These are phyloP conservation scores for Sporothrix dimorphospora DNA, from an alignment of 2,329 filamentous ascomycete genomes.

Conservation along the genomic window DNA sequence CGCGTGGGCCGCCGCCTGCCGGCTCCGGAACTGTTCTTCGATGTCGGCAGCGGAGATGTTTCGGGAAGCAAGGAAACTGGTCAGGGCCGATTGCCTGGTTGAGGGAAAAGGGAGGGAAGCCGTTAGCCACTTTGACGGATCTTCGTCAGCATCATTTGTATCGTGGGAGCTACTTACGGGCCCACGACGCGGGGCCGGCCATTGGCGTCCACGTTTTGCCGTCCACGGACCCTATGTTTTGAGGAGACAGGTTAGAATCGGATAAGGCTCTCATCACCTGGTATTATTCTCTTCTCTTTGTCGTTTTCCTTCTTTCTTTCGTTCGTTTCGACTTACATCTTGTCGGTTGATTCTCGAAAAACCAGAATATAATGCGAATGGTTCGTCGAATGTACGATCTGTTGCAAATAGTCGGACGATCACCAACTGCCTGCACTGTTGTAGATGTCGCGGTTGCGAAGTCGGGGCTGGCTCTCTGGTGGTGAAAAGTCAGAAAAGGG, in stretches of 20 bases:
- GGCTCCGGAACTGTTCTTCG: slow-evolving; percentile 52
- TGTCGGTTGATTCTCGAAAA: background rate
- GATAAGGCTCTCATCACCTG: no score
- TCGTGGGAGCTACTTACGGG: slow-evolving; percentile 37
- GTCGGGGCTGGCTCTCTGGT: background rate
- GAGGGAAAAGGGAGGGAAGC: background rate
- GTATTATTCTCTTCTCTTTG: background rate
- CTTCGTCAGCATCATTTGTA: no score
- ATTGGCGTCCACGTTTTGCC: slow-evolving; percentile 10
- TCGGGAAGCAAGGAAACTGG: slow-evolving; percentile 64
- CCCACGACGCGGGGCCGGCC: slow-evolving; percentile 37
- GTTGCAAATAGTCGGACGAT: background rate
- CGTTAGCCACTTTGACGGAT: no score
- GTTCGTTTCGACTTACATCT: slow-evolving; percentile 1
- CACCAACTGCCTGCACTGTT: background rate
- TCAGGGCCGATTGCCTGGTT: slow-evolving; percentile 56
- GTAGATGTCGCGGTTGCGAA: background rate
- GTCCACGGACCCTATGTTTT: slow-evolving; percentile 24
- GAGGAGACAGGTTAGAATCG: background rate
- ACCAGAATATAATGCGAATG: background rate
- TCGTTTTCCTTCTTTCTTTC: background rate
- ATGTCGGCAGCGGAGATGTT: slow-evolving; percentile 69
- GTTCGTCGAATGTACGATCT: background rate
- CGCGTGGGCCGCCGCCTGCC: slow-evolving; percentile 47
- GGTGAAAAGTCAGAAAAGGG: slow-evolving; percentile 13